phyloP scores from a whole-genome alignment of 225 moss, liverwort and hornwort genomes.

The Pseudisothecium myosuroides region DNA sequence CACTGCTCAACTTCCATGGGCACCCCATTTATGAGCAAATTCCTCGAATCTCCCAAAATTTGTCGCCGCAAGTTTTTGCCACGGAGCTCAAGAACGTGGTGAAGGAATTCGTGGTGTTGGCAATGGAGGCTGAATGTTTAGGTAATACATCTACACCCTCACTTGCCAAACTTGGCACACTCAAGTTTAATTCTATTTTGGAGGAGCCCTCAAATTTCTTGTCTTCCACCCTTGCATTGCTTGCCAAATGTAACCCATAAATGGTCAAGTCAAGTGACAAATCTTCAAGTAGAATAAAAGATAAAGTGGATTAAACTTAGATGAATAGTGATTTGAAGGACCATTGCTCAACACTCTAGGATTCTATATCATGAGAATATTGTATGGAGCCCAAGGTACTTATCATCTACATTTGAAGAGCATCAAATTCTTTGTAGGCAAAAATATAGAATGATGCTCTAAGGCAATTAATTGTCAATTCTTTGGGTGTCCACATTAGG shows the following conservation, averaged over 20 bases:
- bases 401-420: not conserved
- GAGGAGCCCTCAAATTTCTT: not conserved
- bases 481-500: not conserved
- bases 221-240: not conserved
- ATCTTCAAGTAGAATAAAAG: not conserved
- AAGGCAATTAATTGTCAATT: not conserved
- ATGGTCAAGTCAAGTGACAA: not conserved
- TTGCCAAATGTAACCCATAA: not conserved
- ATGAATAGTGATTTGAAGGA: not conserved
- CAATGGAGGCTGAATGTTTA: not conserved
- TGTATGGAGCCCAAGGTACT: not conserved
- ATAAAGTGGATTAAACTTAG: not conserved
- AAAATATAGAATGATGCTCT: accelerated
- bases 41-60: not conserved
- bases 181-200: not conserved
- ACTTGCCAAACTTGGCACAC: not conserved
- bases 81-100: accelerated
- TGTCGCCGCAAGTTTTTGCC: accelerated
- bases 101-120: not conserved
- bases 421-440: not conserved
- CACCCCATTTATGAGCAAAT: not conserved
- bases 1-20: not conserved
- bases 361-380: not conserved
- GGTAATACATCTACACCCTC: not conserved
- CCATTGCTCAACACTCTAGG: not conserved